Conservation (phyloP, 768 basidiomycete genomes). For the Trametes cingulata region DNA sequence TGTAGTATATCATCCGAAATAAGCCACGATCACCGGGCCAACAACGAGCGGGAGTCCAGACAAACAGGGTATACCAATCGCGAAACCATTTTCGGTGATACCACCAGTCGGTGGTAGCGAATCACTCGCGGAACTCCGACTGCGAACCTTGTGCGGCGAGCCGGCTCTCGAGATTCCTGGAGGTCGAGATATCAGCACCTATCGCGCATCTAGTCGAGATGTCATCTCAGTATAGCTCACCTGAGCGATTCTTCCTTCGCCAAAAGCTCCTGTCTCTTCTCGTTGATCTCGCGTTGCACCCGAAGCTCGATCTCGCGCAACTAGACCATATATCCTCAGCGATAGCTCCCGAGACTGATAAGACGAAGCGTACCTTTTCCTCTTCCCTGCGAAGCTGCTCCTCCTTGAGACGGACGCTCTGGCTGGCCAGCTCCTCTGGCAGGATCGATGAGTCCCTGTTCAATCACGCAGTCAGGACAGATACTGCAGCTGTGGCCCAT, state of each 20-base stretch:
- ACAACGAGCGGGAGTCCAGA: constrained; percentile 18
- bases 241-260: constrained; percentile 95
- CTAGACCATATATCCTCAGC: constrained; percentile 36
- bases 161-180: constrained; percentile 85
- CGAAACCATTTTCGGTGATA: constrained; percentile 22
- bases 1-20: constrained; percentile 21
- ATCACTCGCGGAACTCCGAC: constrained; percentile 73
- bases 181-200: constrained; percentile 7
- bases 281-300: constrained; percentile 96
- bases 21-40: constrained; percentile 18
- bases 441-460: constrained; percentile 85
- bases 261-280: constrained; percentile 94
- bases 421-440: constrained; percentile 95
- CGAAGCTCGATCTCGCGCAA: constrained; percentile 98
- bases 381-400: constrained; percentile 97
- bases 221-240: constrained; percentile 40
- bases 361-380: constrained; percentile 69
- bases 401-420: constrained; percentile 97
- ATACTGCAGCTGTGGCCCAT: too few species aligned
- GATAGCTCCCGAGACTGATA: not conserved
- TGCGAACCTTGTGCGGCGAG: constrained; percentile 88
- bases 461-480: constrained; percentile 25
- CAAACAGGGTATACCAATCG: constrained; percentile 34
- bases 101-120: constrained; percentile 7
- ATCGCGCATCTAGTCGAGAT: not conserved